Base-by-base conservation (phyloP, 1,139 yeast genomes). In the Candida sojae region DNA sequence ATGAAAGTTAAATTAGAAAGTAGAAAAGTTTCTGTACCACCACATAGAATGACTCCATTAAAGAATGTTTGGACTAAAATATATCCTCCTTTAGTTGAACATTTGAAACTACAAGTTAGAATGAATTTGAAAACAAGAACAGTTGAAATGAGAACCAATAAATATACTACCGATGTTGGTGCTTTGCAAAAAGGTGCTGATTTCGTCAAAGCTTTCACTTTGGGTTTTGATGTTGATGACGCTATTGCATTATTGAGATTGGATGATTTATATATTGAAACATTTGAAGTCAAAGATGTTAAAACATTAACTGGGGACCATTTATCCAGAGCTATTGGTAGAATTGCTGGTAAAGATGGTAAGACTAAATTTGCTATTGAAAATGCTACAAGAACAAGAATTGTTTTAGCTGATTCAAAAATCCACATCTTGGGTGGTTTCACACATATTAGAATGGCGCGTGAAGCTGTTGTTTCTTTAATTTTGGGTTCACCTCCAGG, bases 261-360 rank as follows among this genome's bases (percentile, higher is more conserved):
- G 62, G 99, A 93, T 67, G 99, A 93, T 67, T 80, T 93, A 57
- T 93, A 92, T 73, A 91, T 95, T 57, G 99, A 93, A 70, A 91
- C 98, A 2, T 93, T 93, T 65, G 99, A 93, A 66, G 80, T 93
- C 60, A 93, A 95, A 69, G 99, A 93, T 70, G 98, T 93, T 52
- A 95, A 93, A 72, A 92, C 97, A 2, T 76, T 93, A 57, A 84
- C 84, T 33, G 99, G 99, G 23, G 99, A 93, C 70, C 99, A 93
- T 80, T 79, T 93, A 67, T 86, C 96, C 43, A 86, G 99, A 77
- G 99, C 99, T 17, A 93, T 93, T 66, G 99, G 99, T 61, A 91
- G 99, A 79, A 93, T 93, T 68, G 99, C 99, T 25, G 99, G 99
- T 68, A 95, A 93, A 66, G 99, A 93, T 65, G 99, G 99, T 63